These are phyloP conservation scores for Schizonepeta tenuifolia DNA, from an alignment of 257 asterid species.

Conservation along the genomic window DNA sequence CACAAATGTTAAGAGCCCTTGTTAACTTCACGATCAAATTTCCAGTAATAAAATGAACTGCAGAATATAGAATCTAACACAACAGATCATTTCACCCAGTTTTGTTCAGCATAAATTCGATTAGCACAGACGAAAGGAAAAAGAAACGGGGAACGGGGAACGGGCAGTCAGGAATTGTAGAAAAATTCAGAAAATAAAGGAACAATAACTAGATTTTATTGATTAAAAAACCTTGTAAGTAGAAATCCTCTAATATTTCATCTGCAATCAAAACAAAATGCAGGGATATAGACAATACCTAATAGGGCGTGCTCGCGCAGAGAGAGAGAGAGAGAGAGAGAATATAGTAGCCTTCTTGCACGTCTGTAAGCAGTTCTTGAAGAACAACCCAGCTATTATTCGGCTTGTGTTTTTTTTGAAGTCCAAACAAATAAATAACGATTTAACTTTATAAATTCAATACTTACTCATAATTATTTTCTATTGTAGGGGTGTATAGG, in stretches of 20 bases:
- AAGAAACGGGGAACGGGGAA: neutral
- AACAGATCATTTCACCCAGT: neutral
- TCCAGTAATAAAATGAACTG: neutral
- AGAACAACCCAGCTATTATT: no score
- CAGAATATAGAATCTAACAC: neutral
- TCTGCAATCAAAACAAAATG: neutral
- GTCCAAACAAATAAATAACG: neutral
- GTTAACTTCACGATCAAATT: neutral
- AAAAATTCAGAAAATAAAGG: neutral
- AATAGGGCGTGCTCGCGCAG: neutral
- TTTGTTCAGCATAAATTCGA: neutral
- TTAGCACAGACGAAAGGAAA: neutral
- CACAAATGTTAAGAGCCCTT: neutral
- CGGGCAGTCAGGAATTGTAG: neutral
- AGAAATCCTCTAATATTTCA: neutral
- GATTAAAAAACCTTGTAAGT: no score
- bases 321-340: constrained; percentile 3
- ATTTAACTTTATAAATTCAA: neutral
- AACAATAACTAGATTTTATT: neutral
- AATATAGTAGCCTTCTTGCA: neutral
- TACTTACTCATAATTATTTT: neutral
- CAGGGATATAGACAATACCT: neutral
- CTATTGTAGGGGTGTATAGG: no score
- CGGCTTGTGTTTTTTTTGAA: no score
- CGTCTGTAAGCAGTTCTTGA: neutral